Conservation (phyloP, 2,329 filamentous ascomycete genomes). For the Xylaria polymorpha region DNA sequence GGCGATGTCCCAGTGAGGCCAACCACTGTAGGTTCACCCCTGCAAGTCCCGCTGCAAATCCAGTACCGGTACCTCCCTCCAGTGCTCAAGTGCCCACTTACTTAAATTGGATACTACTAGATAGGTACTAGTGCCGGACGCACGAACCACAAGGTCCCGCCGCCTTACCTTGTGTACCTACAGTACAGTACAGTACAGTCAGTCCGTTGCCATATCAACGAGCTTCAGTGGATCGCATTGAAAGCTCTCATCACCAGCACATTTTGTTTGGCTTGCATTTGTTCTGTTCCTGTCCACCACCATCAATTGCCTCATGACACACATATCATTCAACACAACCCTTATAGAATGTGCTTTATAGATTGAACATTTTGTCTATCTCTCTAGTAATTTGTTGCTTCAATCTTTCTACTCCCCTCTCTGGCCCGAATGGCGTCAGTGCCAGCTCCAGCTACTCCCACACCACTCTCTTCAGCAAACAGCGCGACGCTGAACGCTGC, state of each 20-base stretch:
- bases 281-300: neutral
- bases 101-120: too few species aligned
- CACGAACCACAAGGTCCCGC: neutral
- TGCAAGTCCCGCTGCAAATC: too few species aligned
- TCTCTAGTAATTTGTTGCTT: slow-evolving; percentile 8
- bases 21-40: too few species aligned
- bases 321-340: slow-evolving; percentile 6
- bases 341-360: slow-evolving; percentile 22
- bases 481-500: slow-evolving; percentile 26
- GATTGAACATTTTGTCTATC: slow-evolving; percentile 19
- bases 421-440: slow-evolving; percentile 29
- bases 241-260: neutral
- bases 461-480: slow-evolving; percentile 26
- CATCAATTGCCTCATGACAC: neutral
- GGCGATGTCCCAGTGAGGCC: too few species aligned
- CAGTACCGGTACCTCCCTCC: too few species aligned
- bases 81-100: too few species aligned
- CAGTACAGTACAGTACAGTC: too few species aligned
- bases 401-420: slow-evolving; percentile 9
- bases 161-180: too few species aligned
- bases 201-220: slow-evolving; percentile 27
- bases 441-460: slow-evolving; percentile 32
- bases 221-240: slow-evolving; percentile 1
- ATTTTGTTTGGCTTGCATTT: slow-evolving; percentile 23
- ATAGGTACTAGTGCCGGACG: neutral